These are phyloP conservation scores for Bimuria novae-zelandiae DNA, from an alignment of 2,329 filamentous ascomycete species.

Conservation along the genomic window DNA sequence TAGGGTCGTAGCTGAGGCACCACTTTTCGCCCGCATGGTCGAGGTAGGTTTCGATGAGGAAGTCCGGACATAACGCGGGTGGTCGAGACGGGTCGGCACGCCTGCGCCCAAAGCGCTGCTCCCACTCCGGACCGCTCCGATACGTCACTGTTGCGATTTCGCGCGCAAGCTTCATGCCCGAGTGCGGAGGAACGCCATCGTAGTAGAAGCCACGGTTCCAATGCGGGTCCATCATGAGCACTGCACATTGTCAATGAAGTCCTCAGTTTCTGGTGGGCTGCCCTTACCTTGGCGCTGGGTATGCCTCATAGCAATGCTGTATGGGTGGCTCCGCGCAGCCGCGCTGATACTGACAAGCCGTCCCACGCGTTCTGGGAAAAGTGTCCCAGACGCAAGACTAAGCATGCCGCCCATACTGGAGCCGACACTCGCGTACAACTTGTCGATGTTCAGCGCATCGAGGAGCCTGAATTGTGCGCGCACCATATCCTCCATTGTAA, in stretches of 20 bases:
- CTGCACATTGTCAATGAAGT: constrained; percentile 45
- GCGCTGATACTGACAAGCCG: constrained; percentile 88
- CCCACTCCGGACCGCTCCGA: constrained; percentile 95
- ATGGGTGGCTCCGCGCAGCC: constrained; percentile 92
- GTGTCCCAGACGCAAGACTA: constrained; percentile 80
- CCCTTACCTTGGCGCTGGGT: constrained; percentile 79
- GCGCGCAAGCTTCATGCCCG: constrained; percentile 95
- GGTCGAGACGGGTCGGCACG: constrained; percentile 84
- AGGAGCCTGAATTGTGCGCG: constrained; percentile 90
- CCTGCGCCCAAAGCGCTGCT: constrained; percentile 86
- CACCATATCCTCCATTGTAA: constrained; percentile 98
- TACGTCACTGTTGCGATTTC: constrained; percentile 99
- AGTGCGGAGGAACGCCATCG: constrained; percentile 82
- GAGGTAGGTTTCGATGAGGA: constrained; percentile 96
- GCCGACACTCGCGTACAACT: constrained; percentile 88
- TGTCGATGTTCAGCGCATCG: constrained; percentile 74
- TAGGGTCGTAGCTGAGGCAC: constrained; percentile 93
- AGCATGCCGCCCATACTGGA: constrained; percentile 99
- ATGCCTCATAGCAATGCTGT: constrained; percentile 98
- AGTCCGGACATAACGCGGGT: constrained; percentile 94
- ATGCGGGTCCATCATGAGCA: constrained; percentile 98
- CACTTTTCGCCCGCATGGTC: constrained; percentile 99
- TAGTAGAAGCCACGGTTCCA: constrained; percentile 95
- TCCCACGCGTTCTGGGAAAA: constrained; percentile 81
- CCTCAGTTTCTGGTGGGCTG: neutral